Evolutionary conservation across 2,329 filamentous ascomycete genomes (phyloP).

Genomic region (Aureobasidium sp.): DNA sequence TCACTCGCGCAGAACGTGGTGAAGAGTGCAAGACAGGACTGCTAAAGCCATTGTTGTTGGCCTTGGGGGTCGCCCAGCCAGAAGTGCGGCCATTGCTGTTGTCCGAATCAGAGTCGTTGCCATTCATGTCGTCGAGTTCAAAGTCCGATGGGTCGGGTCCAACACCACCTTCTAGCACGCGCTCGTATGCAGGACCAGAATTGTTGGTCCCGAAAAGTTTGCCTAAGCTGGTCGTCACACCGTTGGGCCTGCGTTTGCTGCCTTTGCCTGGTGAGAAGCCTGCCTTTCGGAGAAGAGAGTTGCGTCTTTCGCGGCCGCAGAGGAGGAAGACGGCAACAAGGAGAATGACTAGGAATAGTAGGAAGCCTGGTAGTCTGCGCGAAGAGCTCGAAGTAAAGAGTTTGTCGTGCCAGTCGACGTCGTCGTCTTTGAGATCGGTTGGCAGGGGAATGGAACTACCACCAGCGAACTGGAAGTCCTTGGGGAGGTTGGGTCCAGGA

Average conservation of each 20-base stretch:
- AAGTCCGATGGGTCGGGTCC: conserved; percentile 50
- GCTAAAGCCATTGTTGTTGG: conserved; percentile 31
- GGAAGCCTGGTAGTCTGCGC: conserved; percentile 61
- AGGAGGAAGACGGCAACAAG: conserved; percentile 63
- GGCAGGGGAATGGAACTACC: conserved; percentile 38
- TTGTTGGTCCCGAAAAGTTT: conserved; percentile 57
- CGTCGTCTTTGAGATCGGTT: conserved; percentile 31
- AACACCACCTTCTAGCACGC: conserved; percentile 63
- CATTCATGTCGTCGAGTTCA: conserved; percentile 57
- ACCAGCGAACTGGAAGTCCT: conserved; percentile 78
- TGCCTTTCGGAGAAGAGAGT: conserved; percentile 48
- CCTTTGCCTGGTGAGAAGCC: conserved; percentile 33
- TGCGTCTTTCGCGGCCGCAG: conserved; percentile 68
- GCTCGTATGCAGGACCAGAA: conserved; percentile 55
- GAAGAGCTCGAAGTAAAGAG: conserved; percentile 57
- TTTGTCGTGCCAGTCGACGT: conserved; percentile 46
- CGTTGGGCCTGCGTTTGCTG: conserved; percentile 37
- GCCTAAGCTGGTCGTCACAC: conserved; percentile 22
- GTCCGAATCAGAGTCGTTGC: conserved; percentile 6
- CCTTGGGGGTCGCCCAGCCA: conserved; percentile 59
- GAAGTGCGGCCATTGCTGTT: conserved; percentile 52
- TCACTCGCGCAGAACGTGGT: conserved; percentile 8
- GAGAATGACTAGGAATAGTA: conserved; percentile 70
- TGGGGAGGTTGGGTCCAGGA: conserved; percentile 36
- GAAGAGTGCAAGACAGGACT: conserved; percentile 13